phyloP scores from a whole-genome alignment of 2,329 filamentous ascomycete genomes.

The Zymoseptoria tritici region DNA sequence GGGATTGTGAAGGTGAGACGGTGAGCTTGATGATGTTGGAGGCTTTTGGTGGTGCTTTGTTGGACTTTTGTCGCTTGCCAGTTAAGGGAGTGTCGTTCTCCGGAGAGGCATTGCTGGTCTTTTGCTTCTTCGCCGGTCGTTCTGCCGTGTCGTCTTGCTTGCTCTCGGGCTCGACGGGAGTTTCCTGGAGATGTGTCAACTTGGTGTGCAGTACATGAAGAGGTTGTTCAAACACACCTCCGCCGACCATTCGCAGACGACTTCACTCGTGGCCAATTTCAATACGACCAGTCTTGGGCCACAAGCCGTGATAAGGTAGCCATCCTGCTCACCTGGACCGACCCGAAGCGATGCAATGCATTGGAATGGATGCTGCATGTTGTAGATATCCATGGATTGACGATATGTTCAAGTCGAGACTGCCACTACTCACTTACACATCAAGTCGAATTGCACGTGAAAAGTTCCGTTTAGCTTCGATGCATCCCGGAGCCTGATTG shows the following conservation, averaged over 20 bases:
- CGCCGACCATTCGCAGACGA: slow-evolving; percentile 55
- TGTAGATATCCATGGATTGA: neutral
- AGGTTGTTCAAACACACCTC: neutral
- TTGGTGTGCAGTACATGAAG: neutral
- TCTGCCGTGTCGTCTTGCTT: slow-evolving; percentile 13
- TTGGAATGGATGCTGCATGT: slow-evolving; percentile 37
- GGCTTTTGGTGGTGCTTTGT: slow-evolving; percentile 23
- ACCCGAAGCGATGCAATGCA: slow-evolving; percentile 27
- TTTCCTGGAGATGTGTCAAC: neutral
- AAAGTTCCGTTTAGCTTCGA: too few relatives aligned
- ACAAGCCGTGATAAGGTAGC: slow-evolving; percentile 64
- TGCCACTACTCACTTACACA: too few relatives aligned
- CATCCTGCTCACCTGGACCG: slow-evolving; percentile 14
- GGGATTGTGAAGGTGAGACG: slow-evolving; percentile 54
- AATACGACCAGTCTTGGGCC: slow-evolving; percentile 66
- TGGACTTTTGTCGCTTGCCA: neutral
- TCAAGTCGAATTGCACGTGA: too few relatives aligned
- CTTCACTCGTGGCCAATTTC: slow-evolving; percentile 48
- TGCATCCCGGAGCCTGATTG: neutral
- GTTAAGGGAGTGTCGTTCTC: slow-evolving; percentile 27
- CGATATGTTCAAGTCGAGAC: too few relatives aligned
- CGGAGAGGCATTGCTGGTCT: slow-evolving; percentile 23
- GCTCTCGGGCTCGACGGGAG: neutral
- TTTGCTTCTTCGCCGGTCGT: slow-evolving; percentile 27
- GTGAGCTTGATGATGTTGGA: slow-evolving; percentile 64